Evolutionary conservation across 352 stramenopile genomes (phyloP).

Genomic region (Pythium chondricola): DNA sequence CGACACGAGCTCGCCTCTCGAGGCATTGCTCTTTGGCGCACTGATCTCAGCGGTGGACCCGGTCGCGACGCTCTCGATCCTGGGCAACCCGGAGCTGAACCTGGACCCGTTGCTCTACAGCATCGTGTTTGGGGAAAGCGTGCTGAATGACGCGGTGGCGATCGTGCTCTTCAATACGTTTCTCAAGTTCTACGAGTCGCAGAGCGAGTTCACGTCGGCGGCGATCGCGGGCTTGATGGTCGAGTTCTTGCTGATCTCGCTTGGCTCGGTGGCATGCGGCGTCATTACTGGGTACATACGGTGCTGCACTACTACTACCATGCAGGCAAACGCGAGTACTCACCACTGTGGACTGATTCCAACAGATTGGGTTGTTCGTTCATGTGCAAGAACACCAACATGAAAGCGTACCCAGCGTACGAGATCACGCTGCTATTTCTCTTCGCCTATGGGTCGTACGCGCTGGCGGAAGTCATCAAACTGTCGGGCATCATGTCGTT

Average conservation of each 20-base stretch:
- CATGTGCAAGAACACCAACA: conserved; percentile 74
- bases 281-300: conserved; percentile 53
- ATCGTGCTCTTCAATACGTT: conserved; percentile 98
- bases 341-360: not conserved
- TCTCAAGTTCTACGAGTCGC: conserved; percentile 83
- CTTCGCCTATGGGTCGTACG: conserved; percentile 63
- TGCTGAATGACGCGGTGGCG: conserved; percentile 96
- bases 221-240: conserved; percentile 60
- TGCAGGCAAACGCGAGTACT: too few relatives aligned
- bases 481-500: conserved; percentile 90
- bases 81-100: conserved; percentile 92
- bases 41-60: conserved; percentile 96
- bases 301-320: too few relatives aligned
- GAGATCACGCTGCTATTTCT: conserved; percentile 73
- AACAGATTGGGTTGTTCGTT: conserved; percentile 70
- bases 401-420: conserved; percentile 70
- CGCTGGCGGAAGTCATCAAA: conserved; percentile 60
- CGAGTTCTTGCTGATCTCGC: conserved; percentile 71
- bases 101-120: conserved; percentile 82
- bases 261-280: conserved; percentile 75
- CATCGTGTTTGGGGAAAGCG: conserved; percentile 96
- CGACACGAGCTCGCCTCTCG: conserved; percentile 89
- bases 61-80: conserved; percentile 94
- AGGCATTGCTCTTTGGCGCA: conserved; percentile 93
- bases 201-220: conserved; percentile 55